Conservation (phyloP, 2,329 filamentous ascomycete genomes). For the Fusarium circinatum region DNA sequence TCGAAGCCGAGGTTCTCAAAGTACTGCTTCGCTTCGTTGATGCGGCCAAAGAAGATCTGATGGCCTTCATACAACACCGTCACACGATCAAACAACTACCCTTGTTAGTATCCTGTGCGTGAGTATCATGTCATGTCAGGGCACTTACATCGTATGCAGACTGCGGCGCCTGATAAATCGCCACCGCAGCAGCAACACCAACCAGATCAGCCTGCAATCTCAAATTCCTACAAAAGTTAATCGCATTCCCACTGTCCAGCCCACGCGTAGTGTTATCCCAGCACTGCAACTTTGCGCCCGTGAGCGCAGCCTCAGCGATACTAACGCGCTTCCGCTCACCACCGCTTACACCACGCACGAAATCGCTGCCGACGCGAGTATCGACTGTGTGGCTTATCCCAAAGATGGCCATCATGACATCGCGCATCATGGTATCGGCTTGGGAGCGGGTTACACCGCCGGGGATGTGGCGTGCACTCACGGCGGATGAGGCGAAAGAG, state of each 20-base stretch:
- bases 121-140: no score
- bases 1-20: conserved; percentile 59
- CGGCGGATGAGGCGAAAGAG: conserved; percentile 70
- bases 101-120: conserved; percentile 49
- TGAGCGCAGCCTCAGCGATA: conserved; percentile 72
- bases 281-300: conserved; percentile 43
- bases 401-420: conserved; percentile 78
- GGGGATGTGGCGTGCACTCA: no score
- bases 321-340: conserved; percentile 82
- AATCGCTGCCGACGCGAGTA: conserved; percentile 77
- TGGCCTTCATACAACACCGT: conserved; percentile 74
- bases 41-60: conserved; percentile 73
- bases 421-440: conserved; percentile 46
- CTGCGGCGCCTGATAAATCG: conserved; percentile 71
- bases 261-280: conserved; percentile 49
- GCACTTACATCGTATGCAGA: conserved; percentile 60
- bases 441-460: conserved; percentile 20
- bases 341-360: conserved; percentile 76
- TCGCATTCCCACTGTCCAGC: conserved; percentile 44
- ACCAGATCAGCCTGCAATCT: conserved; percentile 43
- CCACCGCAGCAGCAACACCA: conserved; percentile 43
- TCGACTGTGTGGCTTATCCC: conserved; percentile 78
- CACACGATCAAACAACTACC: conserved; percentile 72
- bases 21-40: conserved; percentile 66
- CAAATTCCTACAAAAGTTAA: conserved; percentile 43